Evolutionary conservation across 2,329 filamentous ascomycete genomes (phyloP), one percentile per base, ranked within the genome.

Genomic region (Dothistroma pini): DNA sequence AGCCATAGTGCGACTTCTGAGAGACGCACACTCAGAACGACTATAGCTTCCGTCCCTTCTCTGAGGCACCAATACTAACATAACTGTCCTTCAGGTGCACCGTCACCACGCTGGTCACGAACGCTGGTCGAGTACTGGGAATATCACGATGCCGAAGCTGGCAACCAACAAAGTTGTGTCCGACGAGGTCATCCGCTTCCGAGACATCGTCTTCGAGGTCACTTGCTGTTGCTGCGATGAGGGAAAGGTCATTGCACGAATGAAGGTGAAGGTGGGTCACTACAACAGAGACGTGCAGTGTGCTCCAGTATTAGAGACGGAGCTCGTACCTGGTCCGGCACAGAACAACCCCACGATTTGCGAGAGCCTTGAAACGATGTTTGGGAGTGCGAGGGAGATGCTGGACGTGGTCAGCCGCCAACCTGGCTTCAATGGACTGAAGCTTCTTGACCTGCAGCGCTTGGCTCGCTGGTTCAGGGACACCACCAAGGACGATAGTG

Each of bases 161-260:
- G 19, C 48, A 14, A 47, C 34, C 4, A n/a, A n/a, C 5, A 4
- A 21, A n/a, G 31, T 48, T 29, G 8, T 51, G 19, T 25, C 44
- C 16, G 25, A 49, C 21, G 29, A 19, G 14, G 51, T 55, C 16
- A 50, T 50, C 8, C 59, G 56, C 25, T 62, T 62, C 32, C 52
- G 56, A 38, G 22, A 47, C 16, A 12, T 62, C 11, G 22, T 19
- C 11, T 58, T 55, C 44, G 51, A 51, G 5, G 44, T 58, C 9
- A 35, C 34, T 21, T 62, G 59, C 56, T 54, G 50, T 25, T 62
- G 59, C 52, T 62, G 59, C 44, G 47, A 44, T 12, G 16, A 22
- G 31, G 31, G 51, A 21, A 58, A 56, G 31, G 31, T 25, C 3
- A 51, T 57, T 31, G 29, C 48, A 32, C 41, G 35, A 2, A 25